Evolutionary conservation across 345 rosid genomes (phyloP), one percentile per base, ranked within the genome.

Genomic region (Abelmoschus esculentus): DNA sequence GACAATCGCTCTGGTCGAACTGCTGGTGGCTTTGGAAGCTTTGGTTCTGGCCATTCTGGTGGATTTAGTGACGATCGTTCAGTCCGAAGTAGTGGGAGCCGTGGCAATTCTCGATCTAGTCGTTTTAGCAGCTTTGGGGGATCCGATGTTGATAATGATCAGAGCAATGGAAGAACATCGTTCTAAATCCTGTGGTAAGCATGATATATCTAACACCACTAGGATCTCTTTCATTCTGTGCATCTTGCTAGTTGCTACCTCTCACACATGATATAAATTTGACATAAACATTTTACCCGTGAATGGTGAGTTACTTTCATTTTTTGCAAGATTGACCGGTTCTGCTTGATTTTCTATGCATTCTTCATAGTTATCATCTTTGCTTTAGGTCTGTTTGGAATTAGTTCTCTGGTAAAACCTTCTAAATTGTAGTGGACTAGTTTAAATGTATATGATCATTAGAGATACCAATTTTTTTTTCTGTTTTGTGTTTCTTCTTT

Each of bases 41-140:
- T 58, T 29, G 62, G 62, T 58, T 58, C 59, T 7, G 31, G 59
- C 12, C 80, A 75, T 65, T 53, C 32, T 56, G 61, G 61, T 10
- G 34, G 61, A 56, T 78, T 77, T 59, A 77, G 80, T 29, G 70
- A 78, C 53, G 18, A 14, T 9, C 12, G 3, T 54, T 69, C 49
- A 15, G 17, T n/a, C 61, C 31, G n/a, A 49, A 29, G 70, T 40
- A 8, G 44, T 40, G 44, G 44, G 44, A 40, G 44, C 44, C 44
- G 3, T 67, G 71, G 17, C 10, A 46, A 32, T 17, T 15, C 46
- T 61, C 6, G 4, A 29, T 67, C 32, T 28, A 17, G 71, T 54
- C 18, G 4, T 22, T 44, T 44, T 44, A 64, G 68, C 34, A 22
- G 55, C 53, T 64, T 42, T 65, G 69, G 69, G 9, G 19, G 10